A percentile compares a stretch with the other conserved stretches of the same genome.
These are phyloP conservation scores for Pseudocercospora cruenta DNA, from an alignment of 2,329 filamentous ascomycete genomes.

Conservation along the genomic window DNA sequence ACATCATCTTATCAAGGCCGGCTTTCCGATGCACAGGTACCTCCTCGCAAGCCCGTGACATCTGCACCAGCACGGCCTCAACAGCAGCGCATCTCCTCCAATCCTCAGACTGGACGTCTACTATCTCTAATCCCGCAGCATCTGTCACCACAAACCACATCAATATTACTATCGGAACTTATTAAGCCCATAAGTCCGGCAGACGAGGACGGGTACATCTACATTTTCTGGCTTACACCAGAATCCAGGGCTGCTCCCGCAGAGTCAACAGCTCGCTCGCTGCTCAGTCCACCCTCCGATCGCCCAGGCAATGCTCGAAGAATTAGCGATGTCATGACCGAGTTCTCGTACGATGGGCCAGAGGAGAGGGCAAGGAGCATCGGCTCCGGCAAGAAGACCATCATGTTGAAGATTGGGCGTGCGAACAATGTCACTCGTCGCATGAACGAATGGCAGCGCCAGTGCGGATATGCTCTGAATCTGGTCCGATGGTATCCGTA, in stretches of 20 bases:
- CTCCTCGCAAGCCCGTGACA: slow-evolving; percentile 17
- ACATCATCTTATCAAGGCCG: slow-evolving; percentile 20
- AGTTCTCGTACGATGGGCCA: slow-evolving; percentile 35
- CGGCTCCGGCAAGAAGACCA: slow-evolving; percentile 57
- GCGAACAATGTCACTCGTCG: slow-evolving; percentile 84
- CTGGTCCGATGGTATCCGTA: slow-evolving; percentile 93
- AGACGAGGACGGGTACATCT: slow-evolving; percentile 90
- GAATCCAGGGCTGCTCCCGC: slow-evolving; percentile 61
- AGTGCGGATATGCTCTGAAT: slow-evolving; percentile 87
- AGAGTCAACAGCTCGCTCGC: slow-evolving; percentile 45
- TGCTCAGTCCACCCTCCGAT: slow-evolving; percentile 34
- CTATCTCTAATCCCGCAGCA: slow-evolving; percentile 71
- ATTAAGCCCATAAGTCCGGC: slow-evolving; percentile 71
- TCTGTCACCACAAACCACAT: slow-evolving; percentile 68
- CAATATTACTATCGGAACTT: slow-evolving; percentile 75
- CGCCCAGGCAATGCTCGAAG: slow-evolving; percentile 26
- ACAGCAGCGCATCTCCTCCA: slow-evolving; percentile 26
- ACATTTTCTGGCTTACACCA: slow-evolving; percentile 93
- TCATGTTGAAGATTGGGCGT: slow-evolving; percentile 67
- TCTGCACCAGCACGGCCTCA: slow-evolving; percentile 14
- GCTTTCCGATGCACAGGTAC: slow-evolving; percentile 9
- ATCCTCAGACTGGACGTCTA: slow-evolving; percentile 43
- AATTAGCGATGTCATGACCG: slow-evolving; percentile 40
- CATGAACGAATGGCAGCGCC: slow-evolving; percentile 88
- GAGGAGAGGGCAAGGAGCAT: background rate